Conservation (phyloP, 2,329 filamentous ascomycete genomes). For the Colletotrichum caudatum region DNA sequence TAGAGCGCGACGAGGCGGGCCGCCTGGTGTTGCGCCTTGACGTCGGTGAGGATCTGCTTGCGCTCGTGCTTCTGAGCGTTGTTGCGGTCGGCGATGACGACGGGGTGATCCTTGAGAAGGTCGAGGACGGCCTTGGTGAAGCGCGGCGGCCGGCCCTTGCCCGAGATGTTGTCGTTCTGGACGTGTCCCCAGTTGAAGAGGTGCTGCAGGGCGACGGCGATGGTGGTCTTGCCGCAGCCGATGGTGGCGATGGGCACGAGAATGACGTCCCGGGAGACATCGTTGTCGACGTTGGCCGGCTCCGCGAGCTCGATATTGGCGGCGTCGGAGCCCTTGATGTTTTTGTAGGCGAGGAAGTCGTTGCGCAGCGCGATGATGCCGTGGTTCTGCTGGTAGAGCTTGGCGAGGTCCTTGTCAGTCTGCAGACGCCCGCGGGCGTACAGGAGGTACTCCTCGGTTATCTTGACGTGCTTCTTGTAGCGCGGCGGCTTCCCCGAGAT, state of each 20-base stretch:
- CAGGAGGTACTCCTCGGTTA: constrained; percentile 90
- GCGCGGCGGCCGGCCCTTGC: constrained; percentile 78
- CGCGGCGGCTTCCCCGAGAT: constrained; percentile 81
- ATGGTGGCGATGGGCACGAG: constrained; percentile 94
- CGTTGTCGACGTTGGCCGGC: constrained; percentile 57
- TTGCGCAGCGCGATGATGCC: constrained; percentile 93
- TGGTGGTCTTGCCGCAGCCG: constrained; percentile 95
- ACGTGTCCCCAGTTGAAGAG: constrained; percentile 93
- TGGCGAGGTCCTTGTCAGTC: constrained; percentile 74
- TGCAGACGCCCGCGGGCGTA: constrained; percentile 83
- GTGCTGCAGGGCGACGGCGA: constrained; percentile 83
- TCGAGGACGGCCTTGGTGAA: constrained; percentile 81
- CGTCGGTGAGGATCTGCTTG: constrained; percentile 85
- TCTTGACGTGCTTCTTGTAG: constrained; percentile 86
- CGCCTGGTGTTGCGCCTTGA: constrained; percentile 70
- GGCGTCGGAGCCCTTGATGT: constrained; percentile 89
- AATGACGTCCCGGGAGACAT: constrained; percentile 76
- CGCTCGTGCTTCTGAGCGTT: constrained; percentile 92
- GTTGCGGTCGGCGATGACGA: constrained; percentile 92
- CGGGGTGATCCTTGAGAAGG: constrained; percentile 72
- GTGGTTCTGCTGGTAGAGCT: constrained; percentile 86
- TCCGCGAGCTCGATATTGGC: constrained; percentile 77
- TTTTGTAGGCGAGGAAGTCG: constrained; percentile 85
- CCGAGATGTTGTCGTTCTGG: constrained; percentile 96
- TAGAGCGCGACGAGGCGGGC: constrained; percentile 87